A percentile compares a stretch with the other conserved stretches of the same genome.
These are phyloP conservation scores for Macrolepiota dolichaula DNA, from an alignment of 768 basidiomycete genomes.

Conservation along the genomic window DNA sequence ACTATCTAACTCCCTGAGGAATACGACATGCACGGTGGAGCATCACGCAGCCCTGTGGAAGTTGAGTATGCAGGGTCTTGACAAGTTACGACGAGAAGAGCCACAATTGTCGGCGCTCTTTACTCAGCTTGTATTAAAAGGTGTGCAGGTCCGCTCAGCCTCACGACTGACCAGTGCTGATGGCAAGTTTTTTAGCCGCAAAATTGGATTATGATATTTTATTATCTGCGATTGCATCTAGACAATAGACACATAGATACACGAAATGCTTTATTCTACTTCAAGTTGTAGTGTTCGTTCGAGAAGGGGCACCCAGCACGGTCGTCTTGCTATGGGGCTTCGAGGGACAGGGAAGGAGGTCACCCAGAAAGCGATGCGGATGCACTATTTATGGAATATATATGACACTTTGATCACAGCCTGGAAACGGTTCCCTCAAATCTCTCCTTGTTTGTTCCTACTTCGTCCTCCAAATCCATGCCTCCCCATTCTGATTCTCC, in stretches of 20 bases:
- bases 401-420: constrained; percentile 3
- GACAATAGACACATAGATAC: constrained; percentile 17
- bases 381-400: constrained; percentile 1
- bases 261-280: background rate
- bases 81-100: constrained; percentile 61
- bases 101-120: constrained; percentile 66
- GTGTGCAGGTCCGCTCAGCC: constrained; percentile 33
- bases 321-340: background rate
- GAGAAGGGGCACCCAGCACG: too few relatives aligned
- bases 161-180: background rate
- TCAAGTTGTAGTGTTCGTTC: background rate
- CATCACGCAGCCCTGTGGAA: constrained; percentile 76
- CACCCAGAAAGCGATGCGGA: background rate
- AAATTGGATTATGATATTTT: constrained; percentile 67
- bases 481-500: background rate
- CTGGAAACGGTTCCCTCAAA: constrained; percentile 1
- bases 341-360: background rate
- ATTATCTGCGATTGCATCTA: constrained; percentile 43
- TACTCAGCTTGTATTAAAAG: constrained; percentile 68
- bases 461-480: constrained; percentile 2
- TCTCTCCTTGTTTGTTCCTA: background rate
- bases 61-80: constrained; percentile 56
- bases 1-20: constrained; percentile 73
- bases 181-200: constrained; percentile 42
- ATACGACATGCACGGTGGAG: constrained; percentile 85